phyloP scores from a whole-genome alignment of 1,284 basidiomycete genomes.

The Ustilago loliicola region DNA sequence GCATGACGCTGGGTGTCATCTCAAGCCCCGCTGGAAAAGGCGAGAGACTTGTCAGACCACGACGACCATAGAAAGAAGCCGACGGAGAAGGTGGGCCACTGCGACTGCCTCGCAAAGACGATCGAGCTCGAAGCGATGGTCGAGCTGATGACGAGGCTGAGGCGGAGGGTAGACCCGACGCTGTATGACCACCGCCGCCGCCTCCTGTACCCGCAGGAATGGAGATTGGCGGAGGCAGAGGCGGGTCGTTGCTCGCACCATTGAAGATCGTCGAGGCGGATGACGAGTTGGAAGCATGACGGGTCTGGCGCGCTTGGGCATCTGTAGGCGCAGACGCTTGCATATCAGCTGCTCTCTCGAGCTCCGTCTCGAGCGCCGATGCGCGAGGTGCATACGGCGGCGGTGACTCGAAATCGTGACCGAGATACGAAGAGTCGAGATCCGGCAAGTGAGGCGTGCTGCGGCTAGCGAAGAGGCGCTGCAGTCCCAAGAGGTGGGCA shows the following conservation, averaged over 20 bases:
- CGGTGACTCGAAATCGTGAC: slow-evolving; percentile 48
- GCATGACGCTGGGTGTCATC: slow-evolving; percentile 39
- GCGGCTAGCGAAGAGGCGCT: slow-evolving; percentile 46
- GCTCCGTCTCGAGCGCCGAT: slow-evolving; percentile 37
- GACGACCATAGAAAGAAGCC: slow-evolving; percentile 48
- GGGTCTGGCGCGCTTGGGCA: background rate
- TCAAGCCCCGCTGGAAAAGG: slow-evolving; percentile 44
- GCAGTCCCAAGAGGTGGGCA: slow-evolving; percentile 43
- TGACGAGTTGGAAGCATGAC: slow-evolving; percentile 13
- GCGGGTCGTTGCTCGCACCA: slow-evolving; percentile 22
- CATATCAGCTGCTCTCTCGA: slow-evolving; percentile 36
- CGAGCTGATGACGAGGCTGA: slow-evolving; percentile 4
- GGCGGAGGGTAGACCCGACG: slow-evolving; percentile 24
- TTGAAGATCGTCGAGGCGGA: slow-evolving; percentile 17
- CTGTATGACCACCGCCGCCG: background rate
- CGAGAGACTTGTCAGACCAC: slow-evolving; percentile 44
- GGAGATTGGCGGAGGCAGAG: slow-evolving; percentile 46
- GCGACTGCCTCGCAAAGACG: slow-evolving; percentile 43
- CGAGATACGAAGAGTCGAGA: slow-evolving; percentile 37
- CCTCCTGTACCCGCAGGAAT: slow-evolving; percentile 18
- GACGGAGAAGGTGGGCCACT: slow-evolving; percentile 49
- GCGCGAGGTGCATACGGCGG: slow-evolving; percentile 48
- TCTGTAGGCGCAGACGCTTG: background rate
- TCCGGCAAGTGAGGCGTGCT: slow-evolving; percentile 51
- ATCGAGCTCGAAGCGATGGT: slow-evolving; percentile 31